These are phyloP conservation scores for Rehmannia glutinosa DNA, from an alignment of 257 asterid genomes.

Conservation along the genomic window DNA sequence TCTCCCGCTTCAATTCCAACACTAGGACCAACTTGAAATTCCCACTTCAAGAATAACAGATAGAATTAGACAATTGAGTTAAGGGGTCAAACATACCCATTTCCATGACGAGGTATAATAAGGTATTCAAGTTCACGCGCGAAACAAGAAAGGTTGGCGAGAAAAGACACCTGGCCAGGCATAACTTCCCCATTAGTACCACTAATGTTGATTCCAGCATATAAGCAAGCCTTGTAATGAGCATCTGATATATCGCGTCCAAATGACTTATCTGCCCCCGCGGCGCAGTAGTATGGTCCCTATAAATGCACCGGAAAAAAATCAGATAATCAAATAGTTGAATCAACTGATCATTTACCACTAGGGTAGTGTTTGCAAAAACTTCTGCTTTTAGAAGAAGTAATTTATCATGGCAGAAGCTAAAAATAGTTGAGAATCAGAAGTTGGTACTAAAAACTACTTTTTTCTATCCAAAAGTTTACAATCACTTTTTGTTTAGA, in stretches of 20 bases:
- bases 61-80: neutral
- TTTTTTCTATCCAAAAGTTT: no score
- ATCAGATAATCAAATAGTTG: no score
- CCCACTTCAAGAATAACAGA: conserved; percentile 67
- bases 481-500: no score
- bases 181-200: conserved; percentile 98
- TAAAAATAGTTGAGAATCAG: no score
- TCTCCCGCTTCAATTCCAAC: conserved; percentile 97
- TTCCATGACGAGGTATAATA: no score
- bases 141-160: neutral
- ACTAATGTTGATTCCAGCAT: conserved; percentile 95
- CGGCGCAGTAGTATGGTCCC: conserved; percentile 98
- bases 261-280: conserved; percentile 94
- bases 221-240: conserved; percentile 95
- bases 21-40: conserved; percentile 97
- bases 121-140: neutral
- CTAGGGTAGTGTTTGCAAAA: no score
- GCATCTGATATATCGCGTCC: conserved; percentile 98
- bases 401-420: no score
- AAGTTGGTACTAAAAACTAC: no score
- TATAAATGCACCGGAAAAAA: no score
- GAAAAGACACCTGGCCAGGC: conserved; percentile 94
- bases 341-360: no score
- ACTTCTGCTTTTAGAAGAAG: no score
- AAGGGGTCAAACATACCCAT: no score